phyloP scores from a whole-genome alignment of 768 basidiomycete genomes.

The Boletus vermiculosoides region DNA sequence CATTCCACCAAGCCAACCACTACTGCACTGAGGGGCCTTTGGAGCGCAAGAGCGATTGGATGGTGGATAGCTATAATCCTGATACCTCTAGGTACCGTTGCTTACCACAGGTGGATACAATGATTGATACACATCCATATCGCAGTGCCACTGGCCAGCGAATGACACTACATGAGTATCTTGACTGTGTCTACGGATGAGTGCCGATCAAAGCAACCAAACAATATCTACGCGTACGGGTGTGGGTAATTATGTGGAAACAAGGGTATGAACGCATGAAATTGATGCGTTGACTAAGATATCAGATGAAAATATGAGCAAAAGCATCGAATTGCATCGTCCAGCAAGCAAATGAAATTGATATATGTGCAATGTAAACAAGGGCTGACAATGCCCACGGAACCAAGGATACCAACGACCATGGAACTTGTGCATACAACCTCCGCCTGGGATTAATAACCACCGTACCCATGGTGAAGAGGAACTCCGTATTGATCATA shows the following conservation, averaged over 20 bases:
- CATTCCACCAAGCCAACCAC: not conserved
- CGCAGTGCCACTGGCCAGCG: not conserved
- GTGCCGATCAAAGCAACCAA: constrained; percentile 10
- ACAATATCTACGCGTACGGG: constrained; percentile 5
- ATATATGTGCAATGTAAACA: constrained; percentile 8
- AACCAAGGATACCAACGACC: not conserved
- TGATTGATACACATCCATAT: constrained; percentile 18
- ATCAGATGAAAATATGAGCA: not conserved
- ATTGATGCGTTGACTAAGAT: constrained; percentile 1
- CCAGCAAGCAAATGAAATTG: constrained; percentile 31
- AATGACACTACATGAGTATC: constrained; percentile 4
- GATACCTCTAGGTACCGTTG: constrained; percentile 21
- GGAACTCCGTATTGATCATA: constrained; percentile 59
- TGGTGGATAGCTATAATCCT: constrained; percentile 18
- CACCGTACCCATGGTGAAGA: constrained; percentile 48
- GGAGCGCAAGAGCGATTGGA: constrained; percentile 5
- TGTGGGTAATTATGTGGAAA: constrained; percentile 1
- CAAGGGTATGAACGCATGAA: constrained; percentile 25
- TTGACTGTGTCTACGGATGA: constrained; percentile 3
- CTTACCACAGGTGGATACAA: constrained; percentile 23
- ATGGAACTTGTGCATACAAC: not conserved
- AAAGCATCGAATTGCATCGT: constrained; percentile 22
- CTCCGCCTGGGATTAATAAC: constrained; percentile 16
- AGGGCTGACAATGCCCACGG: not conserved
- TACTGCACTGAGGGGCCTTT: not conserved